Evolutionary conservation across 257 asterid species (phyloP), one percentile per base, ranked within the genome.

Genomic region (Henckelia pumila): DNA sequence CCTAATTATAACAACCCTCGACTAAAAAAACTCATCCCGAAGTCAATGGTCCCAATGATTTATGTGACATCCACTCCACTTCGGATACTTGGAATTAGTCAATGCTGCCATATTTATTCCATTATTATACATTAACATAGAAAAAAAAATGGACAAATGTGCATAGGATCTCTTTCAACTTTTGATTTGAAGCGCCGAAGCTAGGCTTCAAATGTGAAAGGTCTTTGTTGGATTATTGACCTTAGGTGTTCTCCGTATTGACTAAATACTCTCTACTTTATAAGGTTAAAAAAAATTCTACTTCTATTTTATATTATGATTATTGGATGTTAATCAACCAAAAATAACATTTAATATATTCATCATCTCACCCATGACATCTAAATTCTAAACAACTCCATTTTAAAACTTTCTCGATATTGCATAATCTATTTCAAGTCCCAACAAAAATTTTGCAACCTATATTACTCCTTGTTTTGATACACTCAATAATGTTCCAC

Each of bases 41-140:
- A 47, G 55, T 47, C 55, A 47, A 47, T 47, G 55, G 21, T 47
- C 55, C 20, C 55, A 47, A 47, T 40, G 50, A 40, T 11, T 37
- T 40, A 40, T 40, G n/a, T 40, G 50, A 40, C 50, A 40, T 40
- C 50, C 55, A 47, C 55, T 47, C 55, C 55, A 47, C 55, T 47
- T 17, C 8, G 55, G 55, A 17, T 47, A 6, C 20, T 5, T 47
- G 55, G 55, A 47, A 47, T 47, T 47, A 47, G 55, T 47, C 55
- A 47, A 47, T 14, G 20, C 20, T 44, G 19, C 19, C 50, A 11
- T 3, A 40, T 40, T 40, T 2, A 13, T 44, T 44, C 7, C 53
- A 40, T 14, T 40, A 47, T 47, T 17, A 4, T 40, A 40, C n/a
- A 40, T 40, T 13, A 28, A 13, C 6, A 40, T 13, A 14, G n/a